phyloP scores from a whole-genome alignment of 192 early-diverging fungal genomes.

The Backusella tuberculispora region DNA sequence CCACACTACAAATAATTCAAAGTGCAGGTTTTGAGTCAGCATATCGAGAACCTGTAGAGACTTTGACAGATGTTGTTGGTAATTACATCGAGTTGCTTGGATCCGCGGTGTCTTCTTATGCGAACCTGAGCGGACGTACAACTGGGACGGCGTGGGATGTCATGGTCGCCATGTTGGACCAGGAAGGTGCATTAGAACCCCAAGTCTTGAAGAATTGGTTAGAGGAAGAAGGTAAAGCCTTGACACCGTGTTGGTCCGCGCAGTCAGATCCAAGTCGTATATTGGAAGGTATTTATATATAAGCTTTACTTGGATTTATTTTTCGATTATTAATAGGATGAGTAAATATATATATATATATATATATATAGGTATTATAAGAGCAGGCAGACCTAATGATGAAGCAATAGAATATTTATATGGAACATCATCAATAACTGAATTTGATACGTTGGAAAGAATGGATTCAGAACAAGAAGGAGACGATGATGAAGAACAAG shows the following conservation, averaged over 20 bases:
- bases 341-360: not conserved
- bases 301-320: not conserved
- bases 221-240: slow-evolving; percentile 43
- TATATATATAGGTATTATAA: slow-evolving; percentile 11
- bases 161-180: slow-evolving; percentile 41
- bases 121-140: slow-evolving; percentile 50
- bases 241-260: slow-evolving; percentile 47
- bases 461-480: not conserved
- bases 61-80: slow-evolving; percentile 55
- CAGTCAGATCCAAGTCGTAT: slow-evolving; percentile 51
- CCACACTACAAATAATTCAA: slow-evolving; percentile 55
- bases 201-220: slow-evolving; percentile 50
- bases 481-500: slow-evolving; percentile 38
- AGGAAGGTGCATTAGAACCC: slow-evolving; percentile 41
- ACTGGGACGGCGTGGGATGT: slow-evolving; percentile 50
- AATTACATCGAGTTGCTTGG: slow-evolving; percentile 53
- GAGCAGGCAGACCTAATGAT: not conserved
- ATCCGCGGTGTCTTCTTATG: slow-evolving; percentile 48
- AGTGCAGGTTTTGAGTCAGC: slow-evolving; percentile 59
- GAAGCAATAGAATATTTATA: slow-evolving; percentile 16
- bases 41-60: slow-evolving; percentile 43
- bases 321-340: not conserved
- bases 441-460: not conserved
- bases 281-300: slow-evolving; percentile 41
- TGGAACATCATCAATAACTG: not conserved